These are phyloP conservation scores for Moniliophthora roreri DNA, from an alignment of 1,284 basidiomycete genomes.

Conservation along the genomic window DNA sequence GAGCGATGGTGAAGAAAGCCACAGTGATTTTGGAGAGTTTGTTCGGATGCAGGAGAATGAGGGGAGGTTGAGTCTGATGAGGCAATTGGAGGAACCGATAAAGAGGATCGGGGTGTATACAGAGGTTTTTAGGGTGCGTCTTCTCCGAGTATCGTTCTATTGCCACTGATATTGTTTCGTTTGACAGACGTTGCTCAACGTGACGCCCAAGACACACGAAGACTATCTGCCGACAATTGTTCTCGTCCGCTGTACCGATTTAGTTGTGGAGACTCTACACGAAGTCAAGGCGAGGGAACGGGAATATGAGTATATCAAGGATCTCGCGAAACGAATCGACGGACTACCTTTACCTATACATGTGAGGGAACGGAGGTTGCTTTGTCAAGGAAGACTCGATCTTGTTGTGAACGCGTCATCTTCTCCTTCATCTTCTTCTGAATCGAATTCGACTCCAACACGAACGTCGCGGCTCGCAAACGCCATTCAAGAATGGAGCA, in stretches of 20 bases:
- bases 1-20: slow-evolving; percentile 47
- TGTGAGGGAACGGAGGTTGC: slow-evolving; percentile 72
- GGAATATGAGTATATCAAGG: slow-evolving; percentile 72
- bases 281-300: slow-evolving; percentile 85
- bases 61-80: slow-evolving; percentile 62
- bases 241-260: slow-evolving; percentile 64
- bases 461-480: slow-evolving; percentile 29
- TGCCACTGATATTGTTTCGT: slow-evolving; percentile 2
- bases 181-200: slow-evolving; percentile 51
- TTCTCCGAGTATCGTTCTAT: not conserved
- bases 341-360: slow-evolving; percentile 51
- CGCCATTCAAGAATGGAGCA: slow-evolving; percentile 42
- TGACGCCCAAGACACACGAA: slow-evolving; percentile 67
- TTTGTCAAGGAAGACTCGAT: slow-evolving; percentile 66
- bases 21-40: slow-evolving; percentile 86
- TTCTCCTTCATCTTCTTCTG: not conserved
- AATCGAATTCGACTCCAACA: slow-evolving; percentile 14
- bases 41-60: slow-evolving; percentile 68
- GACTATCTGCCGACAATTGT: slow-evolving; percentile 70
- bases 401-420: slow-evolving; percentile 19
- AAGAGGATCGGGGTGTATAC: slow-evolving; percentile 74
- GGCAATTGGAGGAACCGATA: slow-evolving; percentile 75
- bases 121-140: slow-evolving; percentile 70
- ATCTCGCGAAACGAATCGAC: slow-evolving; percentile 57
- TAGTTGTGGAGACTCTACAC: slow-evolving; percentile 72